Conservation (phyloP, 169 alveolate genomes). For the Toxoplasma gondii region DNA sequence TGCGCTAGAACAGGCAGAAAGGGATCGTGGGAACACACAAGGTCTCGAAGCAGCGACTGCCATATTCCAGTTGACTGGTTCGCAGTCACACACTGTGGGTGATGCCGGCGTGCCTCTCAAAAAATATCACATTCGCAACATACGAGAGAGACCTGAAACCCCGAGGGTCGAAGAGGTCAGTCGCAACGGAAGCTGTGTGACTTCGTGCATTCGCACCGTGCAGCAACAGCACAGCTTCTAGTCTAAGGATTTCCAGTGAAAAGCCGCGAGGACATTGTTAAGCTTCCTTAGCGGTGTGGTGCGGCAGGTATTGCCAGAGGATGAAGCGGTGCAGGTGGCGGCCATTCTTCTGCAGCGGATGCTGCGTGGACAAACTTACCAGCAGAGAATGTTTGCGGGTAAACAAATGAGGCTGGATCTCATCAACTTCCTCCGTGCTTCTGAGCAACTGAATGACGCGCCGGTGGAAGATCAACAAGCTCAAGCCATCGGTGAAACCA, state of each 20-base stretch:
- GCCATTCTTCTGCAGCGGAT: slow-evolving; percentile 88
- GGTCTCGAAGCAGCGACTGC: slow-evolving; percentile 2
- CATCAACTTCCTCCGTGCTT: slow-evolving; percentile 86
- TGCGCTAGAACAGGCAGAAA: not conserved
- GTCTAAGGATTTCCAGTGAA: not conserved
- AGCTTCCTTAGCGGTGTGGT: too few relatives aligned
- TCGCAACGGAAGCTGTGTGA: not conserved
- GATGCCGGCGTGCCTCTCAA: not conserved
- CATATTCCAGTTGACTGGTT: not conserved
- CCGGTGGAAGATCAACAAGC: slow-evolving; percentile 72
- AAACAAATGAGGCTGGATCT: slow-evolving; percentile 89
- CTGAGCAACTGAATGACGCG: slow-evolving; percentile 87
- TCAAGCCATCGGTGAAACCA: not conserved
- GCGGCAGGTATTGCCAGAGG: slow-evolving; percentile 67
- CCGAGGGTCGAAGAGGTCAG: slow-evolving; percentile 39
- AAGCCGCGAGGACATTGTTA: too few relatives aligned
- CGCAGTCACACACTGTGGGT: not conserved
- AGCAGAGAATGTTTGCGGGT: slow-evolving; percentile 92
- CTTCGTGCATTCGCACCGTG: not conserved
- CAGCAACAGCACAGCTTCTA: not conserved
- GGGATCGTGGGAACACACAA: not conserved
- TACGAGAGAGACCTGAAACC: slow-evolving; percentile 39
- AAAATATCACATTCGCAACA: not conserved
- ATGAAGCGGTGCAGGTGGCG: slow-evolving; percentile 79
- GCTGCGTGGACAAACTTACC: slow-evolving; percentile 91